These are phyloP conservation scores for Plectosphaerella plurivora DNA, from an alignment of 2,329 filamentous ascomycete species.

Conservation along the genomic window DNA sequence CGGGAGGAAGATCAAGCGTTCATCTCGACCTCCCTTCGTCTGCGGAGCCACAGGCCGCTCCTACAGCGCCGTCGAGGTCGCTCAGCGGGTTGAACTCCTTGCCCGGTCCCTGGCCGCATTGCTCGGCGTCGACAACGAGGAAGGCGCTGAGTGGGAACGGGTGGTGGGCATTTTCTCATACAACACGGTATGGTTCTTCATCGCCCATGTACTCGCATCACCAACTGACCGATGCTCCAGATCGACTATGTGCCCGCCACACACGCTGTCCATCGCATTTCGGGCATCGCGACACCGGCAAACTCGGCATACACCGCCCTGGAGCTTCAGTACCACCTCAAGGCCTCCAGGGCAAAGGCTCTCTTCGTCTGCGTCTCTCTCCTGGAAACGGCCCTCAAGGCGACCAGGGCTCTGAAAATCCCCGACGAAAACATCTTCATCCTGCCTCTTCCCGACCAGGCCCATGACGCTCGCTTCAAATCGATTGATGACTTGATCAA, in stretches of 20 bases:
- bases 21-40: slow-evolving; percentile 63
- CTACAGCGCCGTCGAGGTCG: slow-evolving; percentile 58
- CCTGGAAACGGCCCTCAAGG: slow-evolving; percentile 58
- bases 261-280: slow-evolving; percentile 65
- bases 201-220: slow-evolving; percentile 26
- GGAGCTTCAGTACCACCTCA: slow-evolving; percentile 62
- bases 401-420: slow-evolving; percentile 59
- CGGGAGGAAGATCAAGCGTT: no score
- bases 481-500: slow-evolving; percentile 1
- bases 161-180: slow-evolving; percentile 66
- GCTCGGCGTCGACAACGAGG: slow-evolving; percentile 64
- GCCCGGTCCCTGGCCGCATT: slow-evolving; percentile 48
- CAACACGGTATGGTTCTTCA: slow-evolving; percentile 49
- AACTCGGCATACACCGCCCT: slow-evolving; percentile 67
- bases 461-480: neutral
- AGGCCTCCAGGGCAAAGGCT: slow-evolving; percentile 58
- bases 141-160: slow-evolving; percentile 73
- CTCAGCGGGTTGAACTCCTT: slow-evolving; percentile 58
- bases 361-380: slow-evolving; percentile 69
- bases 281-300: slow-evolving; percentile 63
- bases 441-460: neutral
- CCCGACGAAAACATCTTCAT: slow-evolving; percentile 50
- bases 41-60: slow-evolving; percentile 64
- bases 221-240: slow-evolving; percentile 45
- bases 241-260: slow-evolving; percentile 58